These are phyloP conservation scores for Clarireedia monteithiana DNA, from an alignment of 2,329 filamentous ascomycete genomes.

Conservation along the genomic window DNA sequence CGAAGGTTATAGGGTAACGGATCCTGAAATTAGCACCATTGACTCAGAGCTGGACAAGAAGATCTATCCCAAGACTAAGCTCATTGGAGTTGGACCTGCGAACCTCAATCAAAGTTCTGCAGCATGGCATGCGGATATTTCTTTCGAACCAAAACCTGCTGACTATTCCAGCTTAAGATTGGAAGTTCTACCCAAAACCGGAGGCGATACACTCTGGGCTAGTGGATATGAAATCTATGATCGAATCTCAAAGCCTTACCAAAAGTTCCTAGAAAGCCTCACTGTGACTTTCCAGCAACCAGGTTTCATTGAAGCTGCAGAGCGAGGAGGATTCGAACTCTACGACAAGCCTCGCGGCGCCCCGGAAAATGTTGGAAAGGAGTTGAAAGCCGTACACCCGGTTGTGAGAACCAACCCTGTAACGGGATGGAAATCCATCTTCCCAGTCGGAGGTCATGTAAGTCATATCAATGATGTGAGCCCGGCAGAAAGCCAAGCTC, in stretches of 20 bases:
- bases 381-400: slow-evolving; percentile 44
- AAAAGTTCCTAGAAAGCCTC: slow-evolving; percentile 49
- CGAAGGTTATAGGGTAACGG: slow-evolving; percentile 37
- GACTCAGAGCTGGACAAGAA: slow-evolving; percentile 47
- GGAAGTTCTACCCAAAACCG: slow-evolving; percentile 46
- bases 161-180: slow-evolving; percentile 56
- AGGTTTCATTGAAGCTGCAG: slow-evolving; percentile 41
- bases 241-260: slow-evolving; percentile 47
- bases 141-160: slow-evolving; percentile 54
- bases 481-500: slow-evolving; percentile 38
- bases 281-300: slow-evolving; percentile 47
- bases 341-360: slow-evolving; percentile 39
- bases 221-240: slow-evolving; percentile 62
- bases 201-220: slow-evolving; percentile 56
- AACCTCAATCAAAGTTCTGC: slow-evolving; percentile 36
- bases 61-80: slow-evolving; percentile 32
- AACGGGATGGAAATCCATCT: slow-evolving; percentile 49
- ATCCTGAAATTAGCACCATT: slow-evolving; percentile 57
- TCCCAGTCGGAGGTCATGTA: slow-evolving; percentile 44
- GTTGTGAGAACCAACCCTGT: slow-evolving; percentile 51
- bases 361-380: slow-evolving; percentile 41
- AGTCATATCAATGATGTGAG: slow-evolving; percentile 43
- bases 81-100: neutral
- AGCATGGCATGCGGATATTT: slow-evolving; percentile 55
- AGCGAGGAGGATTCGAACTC: slow-evolving; percentile 36